Conservation (phyloP, 331 rosid species). For the Cydonia oblonga region DNA sequence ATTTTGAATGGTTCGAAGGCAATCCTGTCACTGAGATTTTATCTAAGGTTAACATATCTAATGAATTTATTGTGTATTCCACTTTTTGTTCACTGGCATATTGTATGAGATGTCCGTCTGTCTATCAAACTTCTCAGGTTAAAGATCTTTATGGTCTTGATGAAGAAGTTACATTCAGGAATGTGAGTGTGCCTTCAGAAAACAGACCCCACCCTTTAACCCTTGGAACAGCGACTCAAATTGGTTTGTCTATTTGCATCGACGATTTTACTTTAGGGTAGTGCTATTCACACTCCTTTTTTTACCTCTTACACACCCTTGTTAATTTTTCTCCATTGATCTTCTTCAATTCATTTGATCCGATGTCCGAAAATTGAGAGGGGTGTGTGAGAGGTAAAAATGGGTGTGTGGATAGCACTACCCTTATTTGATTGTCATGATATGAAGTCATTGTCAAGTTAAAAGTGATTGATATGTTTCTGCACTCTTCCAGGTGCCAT, state of each 20-base stretch:
- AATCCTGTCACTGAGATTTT: constrained; percentile 54
- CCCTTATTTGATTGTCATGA: neutral
- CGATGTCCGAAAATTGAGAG: no score
- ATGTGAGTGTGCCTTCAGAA: constrained; percentile 53
- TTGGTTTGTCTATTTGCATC: constrained; percentile 48
- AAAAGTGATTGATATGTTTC: constrained; percentile 3
- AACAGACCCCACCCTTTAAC: constrained; percentile 67
- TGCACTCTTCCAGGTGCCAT: constrained; percentile 53
- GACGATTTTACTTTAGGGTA: neutral
- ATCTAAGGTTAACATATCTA: constrained; percentile 40
- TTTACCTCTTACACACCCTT: no score
- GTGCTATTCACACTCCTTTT: no score
- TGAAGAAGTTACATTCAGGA: constrained; percentile 60
- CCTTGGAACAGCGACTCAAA: constrained; percentile 83
- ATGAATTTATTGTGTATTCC: neutral
- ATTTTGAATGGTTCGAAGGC: constrained; percentile 91
- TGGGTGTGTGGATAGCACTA: neutral
- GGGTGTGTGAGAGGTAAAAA: no score
- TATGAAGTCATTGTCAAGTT: neutral
- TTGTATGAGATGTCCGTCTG: neutral
- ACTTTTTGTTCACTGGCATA: neutral
- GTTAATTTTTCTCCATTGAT: no score
- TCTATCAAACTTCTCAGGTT: constrained; percentile 35
- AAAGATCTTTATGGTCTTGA: constrained; percentile 82
- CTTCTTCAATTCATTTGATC: no score